These are phyloP conservation scores for Trametes punicea DNA, from an alignment of 768 basidiomycete species.

Conservation along the genomic window DNA sequence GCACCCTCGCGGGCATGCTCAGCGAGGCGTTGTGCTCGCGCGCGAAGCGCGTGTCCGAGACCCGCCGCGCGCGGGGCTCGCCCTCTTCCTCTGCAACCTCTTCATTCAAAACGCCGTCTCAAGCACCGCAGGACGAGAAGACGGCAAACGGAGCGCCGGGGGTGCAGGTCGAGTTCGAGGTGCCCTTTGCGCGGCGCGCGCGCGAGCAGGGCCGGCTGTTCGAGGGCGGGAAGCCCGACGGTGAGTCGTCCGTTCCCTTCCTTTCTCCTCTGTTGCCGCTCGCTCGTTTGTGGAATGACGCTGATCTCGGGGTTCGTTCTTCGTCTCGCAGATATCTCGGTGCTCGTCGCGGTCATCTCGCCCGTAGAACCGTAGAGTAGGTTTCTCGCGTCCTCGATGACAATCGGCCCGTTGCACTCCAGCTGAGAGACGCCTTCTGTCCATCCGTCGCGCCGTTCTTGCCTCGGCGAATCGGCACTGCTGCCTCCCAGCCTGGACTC, in stretches of 20 bases:
- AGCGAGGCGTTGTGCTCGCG: conserved; percentile 80
- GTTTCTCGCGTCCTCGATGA: too few species aligned
- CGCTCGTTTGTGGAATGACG: neutral
- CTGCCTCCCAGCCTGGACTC: too few species aligned
- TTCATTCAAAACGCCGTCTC: too few species aligned
- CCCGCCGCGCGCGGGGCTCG: conserved; percentile 11
- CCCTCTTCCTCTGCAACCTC: neutral
- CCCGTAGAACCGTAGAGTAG: too few species aligned
- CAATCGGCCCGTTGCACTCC: too few species aligned
- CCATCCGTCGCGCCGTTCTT: too few species aligned
- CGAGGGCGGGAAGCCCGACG: conserved; percentile 82
- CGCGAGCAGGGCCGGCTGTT: conserved; percentile 69
- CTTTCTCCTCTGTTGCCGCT: neutral
- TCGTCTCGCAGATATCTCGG: conserved; percentile 64
- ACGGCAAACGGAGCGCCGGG: conserved; percentile 22
- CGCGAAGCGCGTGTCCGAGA: conserved; percentile 65
- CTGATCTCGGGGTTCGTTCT: too few species aligned
- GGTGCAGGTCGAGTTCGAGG: conserved; percentile 40
- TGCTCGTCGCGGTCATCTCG: conserved; percentile 62
- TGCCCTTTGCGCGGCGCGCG: conserved; percentile 84
- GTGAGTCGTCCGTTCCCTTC: conserved; percentile 39
- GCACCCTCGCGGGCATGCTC: conserved; percentile 64
- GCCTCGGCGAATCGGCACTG: too few species aligned
- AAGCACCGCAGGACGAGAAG: neutral
- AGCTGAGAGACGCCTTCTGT: too few species aligned